Percentiles rank a stretch among this genome's conserved stretches.
Conservation (phyloP, 2,329 filamentous ascomycete species). For the Phyllosticta ampelicida region DNA sequence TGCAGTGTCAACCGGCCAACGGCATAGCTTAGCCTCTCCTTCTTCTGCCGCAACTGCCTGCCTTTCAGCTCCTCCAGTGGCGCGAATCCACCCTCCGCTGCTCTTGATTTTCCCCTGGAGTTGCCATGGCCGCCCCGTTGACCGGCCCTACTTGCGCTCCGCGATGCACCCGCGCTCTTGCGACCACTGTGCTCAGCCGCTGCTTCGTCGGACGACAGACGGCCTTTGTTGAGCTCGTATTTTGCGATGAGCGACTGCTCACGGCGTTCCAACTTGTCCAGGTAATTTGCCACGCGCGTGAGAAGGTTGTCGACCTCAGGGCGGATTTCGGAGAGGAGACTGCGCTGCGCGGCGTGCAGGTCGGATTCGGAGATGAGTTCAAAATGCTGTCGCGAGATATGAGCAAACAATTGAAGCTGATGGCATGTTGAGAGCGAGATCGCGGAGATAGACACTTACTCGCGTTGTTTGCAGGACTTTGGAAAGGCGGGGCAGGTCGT, state of each 20-base stretch:
- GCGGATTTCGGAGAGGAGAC: slow-evolving; percentile 79
- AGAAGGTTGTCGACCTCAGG: slow-evolving; percentile 74
- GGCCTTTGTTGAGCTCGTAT: slow-evolving; percentile 71
- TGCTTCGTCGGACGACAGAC: slow-evolving; percentile 37
- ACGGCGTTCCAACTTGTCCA: slow-evolving; percentile 71
- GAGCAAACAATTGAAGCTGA: background rate
- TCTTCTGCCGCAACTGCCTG: slow-evolving; percentile 64
- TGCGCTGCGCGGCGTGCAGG: slow-evolving; percentile 69
- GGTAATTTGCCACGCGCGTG: slow-evolving; percentile 68
- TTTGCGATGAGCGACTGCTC: slow-evolving; percentile 77
- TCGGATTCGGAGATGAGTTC: slow-evolving; percentile 82
- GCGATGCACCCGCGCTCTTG: slow-evolving; percentile 2
- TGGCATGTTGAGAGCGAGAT: background rate
- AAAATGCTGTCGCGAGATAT: slow-evolving; percentile 55
- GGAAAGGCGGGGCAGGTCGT: slow-evolving; percentile 51
- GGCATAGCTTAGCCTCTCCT: slow-evolving; percentile 75
- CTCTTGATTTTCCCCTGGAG: slow-evolving; percentile 15
- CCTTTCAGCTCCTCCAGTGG: slow-evolving; percentile 46
- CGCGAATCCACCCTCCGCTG: slow-evolving; percentile 19
- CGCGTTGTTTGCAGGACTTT: slow-evolving; percentile 54
- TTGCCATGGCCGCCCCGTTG: background rate
- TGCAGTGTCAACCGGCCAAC: slow-evolving; percentile 79
- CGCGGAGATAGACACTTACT: slow-evolving; percentile 29
- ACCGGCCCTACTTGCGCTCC: slow-evolving; percentile 3
- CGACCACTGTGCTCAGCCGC: slow-evolving; percentile 18